Base-by-base conservation (phyloP, 2,329 filamentous ascomycete genomes). In the Talaromyces sp. region DNA sequence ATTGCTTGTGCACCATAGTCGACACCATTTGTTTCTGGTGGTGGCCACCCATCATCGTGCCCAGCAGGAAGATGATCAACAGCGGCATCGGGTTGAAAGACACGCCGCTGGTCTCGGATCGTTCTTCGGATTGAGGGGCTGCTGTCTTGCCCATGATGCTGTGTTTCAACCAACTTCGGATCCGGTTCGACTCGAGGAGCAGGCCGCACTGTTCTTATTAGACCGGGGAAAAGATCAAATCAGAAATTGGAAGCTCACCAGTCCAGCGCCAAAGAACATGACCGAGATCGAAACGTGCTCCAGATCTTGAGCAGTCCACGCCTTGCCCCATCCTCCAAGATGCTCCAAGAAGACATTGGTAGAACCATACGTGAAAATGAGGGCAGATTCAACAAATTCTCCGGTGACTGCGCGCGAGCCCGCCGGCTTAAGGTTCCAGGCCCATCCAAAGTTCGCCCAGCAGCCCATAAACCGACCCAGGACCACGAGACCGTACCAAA, bases 331-430 rank as follows among this genome's bases (percentile, higher is more conserved):
- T 56, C 83, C 84, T 58, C 87, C 86, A 27, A 98, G 81, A 70
- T 96, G 93, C 75, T 98, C 93, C 31, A 98, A 81, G 75, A 96
- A 97, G 60, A 98, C 87, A 74, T 98, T 97, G 62, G 88, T 93
- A 2, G 86, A 81, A 35, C 95, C 93, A 71, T 97, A 98, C 31
- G 91, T 80, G 78, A 92, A 96, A 65, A 98, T 97, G 65, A 96
- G 84, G 60, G 89, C 87, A 35, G 91, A 96, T 75, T 98, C 93
- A 55, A 89, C 85, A 68, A 96, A 96, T 76, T 98, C 93, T 26
- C 90, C 91, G 0, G 90, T 90, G 0, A 89, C 90, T 31, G 86
- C 68, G 52, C 74, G 78, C 43, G 80, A 74, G 56, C 85, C 85
- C 84, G 88, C 89, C 70, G 91, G 91, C 62, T 89, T 89, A 62